Base-by-base conservation (phyloP, 2,329 filamentous ascomycete species). In the Neonectria neomacrospora region DNA sequence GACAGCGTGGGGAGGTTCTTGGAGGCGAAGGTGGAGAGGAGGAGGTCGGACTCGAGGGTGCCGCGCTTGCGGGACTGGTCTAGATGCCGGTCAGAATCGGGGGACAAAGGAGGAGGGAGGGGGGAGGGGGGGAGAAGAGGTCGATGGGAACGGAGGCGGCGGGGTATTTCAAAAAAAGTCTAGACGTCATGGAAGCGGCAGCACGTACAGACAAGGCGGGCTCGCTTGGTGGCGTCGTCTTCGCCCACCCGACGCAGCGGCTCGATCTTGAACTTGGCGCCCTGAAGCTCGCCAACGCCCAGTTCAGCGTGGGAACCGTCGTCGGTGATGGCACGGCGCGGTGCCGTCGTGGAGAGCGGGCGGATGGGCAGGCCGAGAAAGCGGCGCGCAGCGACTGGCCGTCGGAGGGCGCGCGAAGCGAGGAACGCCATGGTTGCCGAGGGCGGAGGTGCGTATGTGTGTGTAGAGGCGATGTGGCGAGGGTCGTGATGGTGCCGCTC, bases 61-160 rank as follows among this genome's bases (percentile, higher is more conserved):
- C 96, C 96, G 77, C 96, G 90, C 82, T 99, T 99, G 73, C 96
- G 92, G 79, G 92, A 96, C 82, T 99, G 96, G 83, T 99, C 95
- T 97, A 12, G n/a, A 41, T 11, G 5, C 10, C 9, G n/a, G 37
- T 41, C n/a, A 41, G 37, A 41, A 41, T 18, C n/a, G 52, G 14
- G 26, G 28, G 47, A 55, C 28, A 30, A 42, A 42, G 23, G 23
- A 6, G 23, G 23, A 26, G 3, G 23, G 3, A 3, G 23, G 23
- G 23, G n/a, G n/a, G n/a, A n/a, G n/a, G n/a, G n/a, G n/a, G n/a
- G n/a, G n/a, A n/a, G n/a, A 44, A 64, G 41, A 18, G 14, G 22
- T 20, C 28, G 22, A 9, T 44, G 18, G 22, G 44, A 10, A 39
- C 23, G 28, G 44, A 20, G 11, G 55, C 9, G 28, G 16, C n/a